Percentiles rank a stretch among this genome's conserved stretches.
Conservation (phyloP, 257 asterid genomes). For the Nicotiana obtusifolia region DNA sequence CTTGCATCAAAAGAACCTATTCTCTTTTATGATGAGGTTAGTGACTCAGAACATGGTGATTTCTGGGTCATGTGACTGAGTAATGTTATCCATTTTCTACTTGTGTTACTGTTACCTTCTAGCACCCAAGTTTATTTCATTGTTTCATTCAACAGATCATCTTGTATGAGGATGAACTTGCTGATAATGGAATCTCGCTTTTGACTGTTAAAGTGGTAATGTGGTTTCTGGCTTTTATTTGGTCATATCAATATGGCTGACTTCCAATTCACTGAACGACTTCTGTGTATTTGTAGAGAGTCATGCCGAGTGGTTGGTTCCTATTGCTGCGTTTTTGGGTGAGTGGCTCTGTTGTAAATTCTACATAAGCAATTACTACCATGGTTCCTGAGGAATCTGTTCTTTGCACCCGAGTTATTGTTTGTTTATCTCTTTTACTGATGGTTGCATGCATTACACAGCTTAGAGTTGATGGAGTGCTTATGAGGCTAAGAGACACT, state of each 20-base stretch:
- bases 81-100: conserved; percentile 14
- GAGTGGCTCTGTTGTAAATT: conserved; percentile 28
- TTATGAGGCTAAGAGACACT: conserved; percentile 95
- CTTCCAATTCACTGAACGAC: conserved; percentile 16
- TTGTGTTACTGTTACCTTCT: background rate
- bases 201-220: conserved; percentile 94
- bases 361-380: background rate
- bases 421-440: background rate
- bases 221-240: conserved; percentile 19
- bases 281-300: conserved; percentile 64
- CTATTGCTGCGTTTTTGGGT: conserved; percentile 97
- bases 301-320: conserved; percentile 97
- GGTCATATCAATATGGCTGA: background rate
- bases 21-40: conserved; percentile 93
- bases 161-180: conserved; percentile 95
- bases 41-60: conserved; percentile 20
- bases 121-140: conserved; percentile 1
- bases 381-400: background rate
- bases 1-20: conserved; percentile 84
- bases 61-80: conserved; percentile 15
- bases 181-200: conserved; percentile 94
- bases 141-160: conserved; percentile 48
- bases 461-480: conserved; percentile 99
- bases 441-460: conserved; percentile 18
- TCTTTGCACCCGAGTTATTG: background rate